Percentiles rank a stretch among this genome's conserved stretches.
Conservation (phyloP, 2,329 filamentous ascomycete genomes). For the Colletotrichum sp. region DNA sequence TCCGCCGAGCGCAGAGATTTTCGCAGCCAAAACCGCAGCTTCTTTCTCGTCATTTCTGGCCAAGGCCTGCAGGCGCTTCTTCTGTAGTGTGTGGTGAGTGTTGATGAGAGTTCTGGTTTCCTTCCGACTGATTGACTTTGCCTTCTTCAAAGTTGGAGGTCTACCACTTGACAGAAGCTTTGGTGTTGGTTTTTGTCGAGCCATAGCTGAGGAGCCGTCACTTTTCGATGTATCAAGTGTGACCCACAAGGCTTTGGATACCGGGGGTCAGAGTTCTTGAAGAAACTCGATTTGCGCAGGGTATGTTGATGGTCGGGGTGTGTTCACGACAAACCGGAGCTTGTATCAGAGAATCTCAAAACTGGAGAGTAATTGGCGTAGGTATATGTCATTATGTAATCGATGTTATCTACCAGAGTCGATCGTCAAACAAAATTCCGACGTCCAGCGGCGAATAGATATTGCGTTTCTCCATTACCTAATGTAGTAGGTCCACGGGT, state of each 20-base stretch:
- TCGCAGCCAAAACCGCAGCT: conserved; percentile 48
- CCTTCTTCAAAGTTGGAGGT: conserved; percentile 57
- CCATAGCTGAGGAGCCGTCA: neutral
- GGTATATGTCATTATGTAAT: neutral
- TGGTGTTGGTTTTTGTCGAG: conserved; percentile 1
- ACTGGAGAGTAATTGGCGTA: neutral
- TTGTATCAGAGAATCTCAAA: neutral
- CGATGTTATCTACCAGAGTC: neutral
- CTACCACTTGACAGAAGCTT: conserved; percentile 51
- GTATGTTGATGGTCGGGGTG: neutral
- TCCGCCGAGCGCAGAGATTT: conserved; percentile 64
- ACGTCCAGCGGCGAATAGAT: neutral
- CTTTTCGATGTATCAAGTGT: neutral
- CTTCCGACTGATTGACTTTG: conserved; percentile 66
- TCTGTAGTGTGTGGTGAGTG: conserved; percentile 68
- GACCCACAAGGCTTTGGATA: neutral
- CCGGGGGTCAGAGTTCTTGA: neutral
- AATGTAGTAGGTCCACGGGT: no score
- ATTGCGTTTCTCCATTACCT: neutral
- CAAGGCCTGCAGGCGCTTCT: conserved; percentile 61
- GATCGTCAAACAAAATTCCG: neutral
- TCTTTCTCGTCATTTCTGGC: conserved; percentile 55
- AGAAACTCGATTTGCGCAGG: neutral
- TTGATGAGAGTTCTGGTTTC: conserved; percentile 69
- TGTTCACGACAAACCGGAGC: neutral